phyloP scores from a whole-genome alignment of 352 stramenopile species.

The Phytophthora hibernalis region DNA sequence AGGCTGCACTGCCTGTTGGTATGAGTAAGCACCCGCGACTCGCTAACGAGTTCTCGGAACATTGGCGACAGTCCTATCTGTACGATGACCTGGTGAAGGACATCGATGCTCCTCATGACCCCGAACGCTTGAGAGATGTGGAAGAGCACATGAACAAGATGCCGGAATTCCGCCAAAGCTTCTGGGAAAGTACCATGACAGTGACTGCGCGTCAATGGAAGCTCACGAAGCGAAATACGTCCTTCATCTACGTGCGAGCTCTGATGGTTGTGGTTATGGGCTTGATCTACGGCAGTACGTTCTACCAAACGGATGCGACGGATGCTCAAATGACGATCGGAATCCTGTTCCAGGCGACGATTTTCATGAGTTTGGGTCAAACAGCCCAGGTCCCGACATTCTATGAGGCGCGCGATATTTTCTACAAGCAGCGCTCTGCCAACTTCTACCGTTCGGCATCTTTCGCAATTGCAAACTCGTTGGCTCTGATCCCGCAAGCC shows the following conservation, averaged over 20 bases:
- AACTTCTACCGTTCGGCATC: constrained; percentile 83
- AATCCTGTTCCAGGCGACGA: constrained; percentile 77
- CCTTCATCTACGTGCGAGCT: constrained; percentile 42
- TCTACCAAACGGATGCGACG: constrained; percentile 55
- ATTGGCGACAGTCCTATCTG: constrained; percentile 20
- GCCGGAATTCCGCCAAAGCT: constrained; percentile 30
- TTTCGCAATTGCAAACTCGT: constrained; percentile 60
- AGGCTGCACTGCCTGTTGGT: constrained; percentile 14
- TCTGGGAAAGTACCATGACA: constrained; percentile 47
- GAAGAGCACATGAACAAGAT: constrained; percentile 81
- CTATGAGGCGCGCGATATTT: constrained; percentile 65
- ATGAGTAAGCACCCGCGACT: constrained; percentile 29
- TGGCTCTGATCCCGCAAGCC: constrained; percentile 40
- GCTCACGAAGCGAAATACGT: constrained; percentile 51
- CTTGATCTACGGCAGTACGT: constrained; percentile 51
- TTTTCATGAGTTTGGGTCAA: constrained; percentile 84
- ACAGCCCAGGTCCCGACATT: constrained; percentile 80
- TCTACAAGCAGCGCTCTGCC: constrained; percentile 82
- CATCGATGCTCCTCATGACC: constrained; percentile 23
- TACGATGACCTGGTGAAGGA: constrained; percentile 3
- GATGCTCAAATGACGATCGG: constrained; percentile 64
- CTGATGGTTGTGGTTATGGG: constrained; percentile 55
- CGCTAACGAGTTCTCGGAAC: constrained; percentile 34
- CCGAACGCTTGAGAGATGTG: constrained; percentile 40
- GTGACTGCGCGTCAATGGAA: constrained; percentile 42